Percentiles rank a stretch among this genome's conserved stretches.
Conservation (phyloP, 192 early-diverging fungal genomes). For the Podila minutissima region DNA sequence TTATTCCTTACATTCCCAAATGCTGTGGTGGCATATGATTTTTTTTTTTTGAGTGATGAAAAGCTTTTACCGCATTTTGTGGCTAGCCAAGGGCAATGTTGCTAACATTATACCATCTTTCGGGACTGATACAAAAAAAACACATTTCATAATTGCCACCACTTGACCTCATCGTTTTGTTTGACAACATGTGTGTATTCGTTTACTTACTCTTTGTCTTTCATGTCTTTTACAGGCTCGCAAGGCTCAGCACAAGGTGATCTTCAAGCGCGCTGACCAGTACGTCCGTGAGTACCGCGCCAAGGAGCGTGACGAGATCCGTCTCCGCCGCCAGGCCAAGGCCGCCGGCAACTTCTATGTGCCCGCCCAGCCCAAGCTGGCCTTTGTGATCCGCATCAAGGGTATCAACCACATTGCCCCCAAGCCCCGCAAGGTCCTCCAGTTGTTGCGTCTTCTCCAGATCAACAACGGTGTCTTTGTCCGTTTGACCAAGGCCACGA, state of each 20-base stretch:
- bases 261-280: slow-evolving; percentile 99
- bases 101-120: slow-evolving; percentile 75
- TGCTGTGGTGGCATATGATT: no score
- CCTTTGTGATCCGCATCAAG: slow-evolving; percentile 99
- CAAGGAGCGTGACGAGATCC: slow-evolving; percentile 89
- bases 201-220: slow-evolving; percentile 5
- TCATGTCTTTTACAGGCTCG: slow-evolving; percentile 35
- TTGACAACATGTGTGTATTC: no score
- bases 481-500: slow-evolving; percentile 94
- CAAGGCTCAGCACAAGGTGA: slow-evolving; percentile 86
- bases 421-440: slow-evolving; percentile 99
- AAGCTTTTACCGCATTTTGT: slow-evolving; percentile 26
- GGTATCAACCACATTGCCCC: slow-evolving; percentile 99
- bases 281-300: slow-evolving; percentile 98
- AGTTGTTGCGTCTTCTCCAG: slow-evolving; percentile 98
- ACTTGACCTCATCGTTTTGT: no score
- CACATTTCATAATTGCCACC: not conserved
- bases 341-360: slow-evolving; percentile 93
- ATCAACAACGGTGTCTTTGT: slow-evolving; percentile 99
- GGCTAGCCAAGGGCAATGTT: slow-evolving; percentile 54
- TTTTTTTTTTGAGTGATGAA: slow-evolving; percentile 18
- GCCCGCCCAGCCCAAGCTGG: slow-evolving; percentile 94
- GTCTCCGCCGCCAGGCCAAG: slow-evolving; percentile 94
- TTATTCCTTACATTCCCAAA: slow-evolving; percentile 55
- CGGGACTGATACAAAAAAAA: slow-evolving; percentile 72